Base-by-base conservation (phyloP, 441 rosid genomes). In the Pelargonium citronellum region DNA sequence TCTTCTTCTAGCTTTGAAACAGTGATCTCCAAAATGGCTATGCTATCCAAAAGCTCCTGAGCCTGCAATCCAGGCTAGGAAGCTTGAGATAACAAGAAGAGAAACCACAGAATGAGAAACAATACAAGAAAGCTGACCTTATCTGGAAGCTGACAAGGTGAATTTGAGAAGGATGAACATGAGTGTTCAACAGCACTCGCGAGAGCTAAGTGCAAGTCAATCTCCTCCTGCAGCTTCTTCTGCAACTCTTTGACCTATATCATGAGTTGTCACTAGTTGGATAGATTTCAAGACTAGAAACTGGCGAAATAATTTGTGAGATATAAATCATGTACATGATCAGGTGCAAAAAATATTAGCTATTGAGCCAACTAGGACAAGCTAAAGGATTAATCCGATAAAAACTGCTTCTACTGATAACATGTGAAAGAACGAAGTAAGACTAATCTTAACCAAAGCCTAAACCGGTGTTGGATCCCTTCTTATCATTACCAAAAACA, bases 1-100 rank as follows among this genome's bases (percentile, higher is more conserved):
- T 91, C 91, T 85, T 88, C 84, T 75, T 93, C 97, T 30, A 93
- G 98, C 83, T 91, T 89, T 47, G 90, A 84, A 66, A 91, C 87
- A 0, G 90, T 83, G 68, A 81, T 81, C 83, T 93, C 95, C 69
- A 89, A 73, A 79, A 85, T 67, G 49, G 95, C 89, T 80, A 91
- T 79, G 76, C 91, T 81, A 68, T 87, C 94, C 75, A 91, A 71
- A 70, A 93, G 88, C 80, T 89, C 96, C 76, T 81, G 89, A 51
- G 90, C 91, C 97, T 91, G 81, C 74, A 68, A 69, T 68, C 77
- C 47, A 64, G 20, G 67, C 62, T 12, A 58, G 13, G 71, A 47
- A 63, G 39, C 67, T 72, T 70, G 30, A 30, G 41, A 71, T 64
- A 73, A 75, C 65, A 64, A 72, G 17, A 71, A 68, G 61, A 69